Base-by-base conservation (phyloP, 2,329 filamentous ascomycete species). In the Sclerotinia spermophila region DNA sequence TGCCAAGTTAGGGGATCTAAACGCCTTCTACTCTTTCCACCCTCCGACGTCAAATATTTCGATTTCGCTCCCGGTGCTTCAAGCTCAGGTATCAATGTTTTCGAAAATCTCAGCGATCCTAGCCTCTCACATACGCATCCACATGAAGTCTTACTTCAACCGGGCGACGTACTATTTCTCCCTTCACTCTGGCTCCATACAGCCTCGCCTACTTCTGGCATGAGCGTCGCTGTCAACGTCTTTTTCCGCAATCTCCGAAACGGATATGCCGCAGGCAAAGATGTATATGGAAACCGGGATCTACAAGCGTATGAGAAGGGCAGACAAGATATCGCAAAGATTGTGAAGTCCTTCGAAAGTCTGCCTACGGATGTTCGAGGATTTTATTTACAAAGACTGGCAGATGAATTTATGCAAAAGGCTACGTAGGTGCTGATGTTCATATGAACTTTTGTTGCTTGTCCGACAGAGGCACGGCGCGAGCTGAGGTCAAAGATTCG, bases 241-340 rank as follows among this genome's bases (percentile, higher is more conserved):
- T 97, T 97, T 82, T 97, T 96, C 82, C 88, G 89, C 58, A 90
- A 89, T 72, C 82, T 96, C 15, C 82, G 88, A 4, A 82, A 79
- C 4, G 88, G 86, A 1, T 96, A 96, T 79, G 89, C 92, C 0
- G 80, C 85, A 1, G 93, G 94, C 1, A 86, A 89, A 74, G 94
- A 97, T 79, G 90, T 97, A 0, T 97, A 97, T 78, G 94, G 92
- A 1, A 97, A 97, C 78, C 85, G 93, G 53, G 94, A 97, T 80
- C 80, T 97, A 65, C 90, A 91, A 53, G 91, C 90, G 1, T 97
- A 96, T 78, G 93, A 97, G 79, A 93, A 92, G 76, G 92, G 91
- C 0, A 85, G 94, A 67, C 85, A 87, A 73, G 92, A 95, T 76
- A 81, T 96, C 8, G 84, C 86, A 59, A 90, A 87, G 74, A 89